These are phyloP conservation scores for Rhodomyrtus tomentosa DNA, from an alignment of 345 rosid species.

Conservation along the genomic window DNA sequence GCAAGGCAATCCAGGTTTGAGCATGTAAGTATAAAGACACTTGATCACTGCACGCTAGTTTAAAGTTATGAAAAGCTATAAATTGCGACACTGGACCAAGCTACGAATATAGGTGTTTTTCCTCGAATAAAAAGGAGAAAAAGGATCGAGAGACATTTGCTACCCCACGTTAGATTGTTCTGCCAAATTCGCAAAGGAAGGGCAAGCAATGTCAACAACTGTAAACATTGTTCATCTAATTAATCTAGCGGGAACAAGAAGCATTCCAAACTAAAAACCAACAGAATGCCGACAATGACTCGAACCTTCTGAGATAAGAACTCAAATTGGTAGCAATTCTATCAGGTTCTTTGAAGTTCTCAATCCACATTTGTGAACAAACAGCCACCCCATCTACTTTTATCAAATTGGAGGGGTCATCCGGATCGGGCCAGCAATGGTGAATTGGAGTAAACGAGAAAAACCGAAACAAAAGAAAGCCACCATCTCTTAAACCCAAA, in stretches of 20 bases:
- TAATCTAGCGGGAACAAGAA: background rate
- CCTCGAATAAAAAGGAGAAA: background rate
- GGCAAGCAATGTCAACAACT: background rate
- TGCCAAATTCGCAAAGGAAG: rapidly evolving
- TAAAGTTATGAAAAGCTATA: background rate
- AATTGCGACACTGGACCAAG: background rate
- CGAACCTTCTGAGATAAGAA: slow-evolving; percentile 66
- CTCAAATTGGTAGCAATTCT: slow-evolving; percentile 45
- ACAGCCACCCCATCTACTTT: slow-evolving; percentile 91
- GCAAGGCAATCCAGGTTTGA: background rate
- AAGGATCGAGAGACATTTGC: background rate
- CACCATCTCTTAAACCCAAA: background rate
- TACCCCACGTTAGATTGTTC: background rate
- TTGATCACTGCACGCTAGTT: background rate
- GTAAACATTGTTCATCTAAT: background rate
- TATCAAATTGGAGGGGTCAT: slow-evolving; percentile 66
- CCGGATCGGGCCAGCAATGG: slow-evolving; percentile 60
- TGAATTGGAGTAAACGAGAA: slow-evolving; percentile 45
- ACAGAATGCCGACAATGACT: too few species aligned
- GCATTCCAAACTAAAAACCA: background rate
- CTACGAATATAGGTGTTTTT: background rate
- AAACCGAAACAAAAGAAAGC: slow-evolving; percentile 21
- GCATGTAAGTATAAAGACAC: background rate
- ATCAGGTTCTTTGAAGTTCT: slow-evolving; percentile 38
- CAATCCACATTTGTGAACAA: slow-evolving; percentile 94